A percentile compares a stretch with the other conserved stretches of the same genome.
phyloP scores from a whole-genome alignment of 495 filamentous ascomycete genomes.

The Talaromyces stipitatus region DNA sequence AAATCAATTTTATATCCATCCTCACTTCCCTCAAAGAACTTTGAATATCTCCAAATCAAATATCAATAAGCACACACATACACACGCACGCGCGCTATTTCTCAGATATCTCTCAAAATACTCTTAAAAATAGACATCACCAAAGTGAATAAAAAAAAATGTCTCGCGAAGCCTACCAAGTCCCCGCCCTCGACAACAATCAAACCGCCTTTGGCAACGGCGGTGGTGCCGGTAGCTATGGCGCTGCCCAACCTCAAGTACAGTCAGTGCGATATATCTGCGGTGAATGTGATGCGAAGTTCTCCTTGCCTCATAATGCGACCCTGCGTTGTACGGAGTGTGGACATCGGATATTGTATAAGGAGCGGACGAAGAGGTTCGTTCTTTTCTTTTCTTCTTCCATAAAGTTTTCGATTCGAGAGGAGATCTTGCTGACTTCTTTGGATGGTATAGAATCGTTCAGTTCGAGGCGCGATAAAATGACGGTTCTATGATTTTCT shows the following conservation, averaged over 20 bases:
- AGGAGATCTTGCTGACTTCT: neutral
- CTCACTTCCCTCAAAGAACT: neutral
- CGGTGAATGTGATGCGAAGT: constrained; percentile 83
- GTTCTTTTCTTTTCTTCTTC: constrained; percentile 14
- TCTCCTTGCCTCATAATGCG: constrained; percentile 73
- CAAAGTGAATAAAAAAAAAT: constrained; percentile 12
- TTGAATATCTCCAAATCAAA: too few relatives aligned
- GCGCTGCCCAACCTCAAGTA: constrained; percentile 18
- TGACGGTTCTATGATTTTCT: neutral
- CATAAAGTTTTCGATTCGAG: neutral
- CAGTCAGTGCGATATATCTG: constrained; percentile 73
- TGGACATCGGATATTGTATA: constrained; percentile 92
- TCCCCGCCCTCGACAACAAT: constrained; percentile 27
- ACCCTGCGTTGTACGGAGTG: constrained; percentile 94
- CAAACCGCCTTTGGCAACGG: constrained; percentile 34
- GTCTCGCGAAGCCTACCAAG: constrained; percentile 46
- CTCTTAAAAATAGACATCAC: neutral
- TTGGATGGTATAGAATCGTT: constrained; percentile 62
- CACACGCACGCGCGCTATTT: too few relatives aligned
- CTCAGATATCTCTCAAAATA: too few relatives aligned
- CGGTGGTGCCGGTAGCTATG: constrained; percentile 16
- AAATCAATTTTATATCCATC: neutral
- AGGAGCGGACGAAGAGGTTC: constrained; percentile 95
- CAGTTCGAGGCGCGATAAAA: constrained; percentile 91
- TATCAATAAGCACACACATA: too few relatives aligned